Conservation (phyloP, 1,139 yeast species). For the Candida sp. region DNA sequence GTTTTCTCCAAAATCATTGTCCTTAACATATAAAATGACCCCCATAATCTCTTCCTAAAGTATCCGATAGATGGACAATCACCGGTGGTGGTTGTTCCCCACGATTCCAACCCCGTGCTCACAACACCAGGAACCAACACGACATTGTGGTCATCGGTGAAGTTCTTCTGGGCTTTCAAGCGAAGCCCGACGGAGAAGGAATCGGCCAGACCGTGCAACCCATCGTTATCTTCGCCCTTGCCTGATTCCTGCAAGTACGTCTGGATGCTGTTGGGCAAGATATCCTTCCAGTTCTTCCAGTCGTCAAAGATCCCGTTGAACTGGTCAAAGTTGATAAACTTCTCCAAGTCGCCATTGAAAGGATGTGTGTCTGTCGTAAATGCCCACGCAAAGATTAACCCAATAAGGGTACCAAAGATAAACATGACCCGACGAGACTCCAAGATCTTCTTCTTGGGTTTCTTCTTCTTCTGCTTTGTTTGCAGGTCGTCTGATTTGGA, state of each 20-base stretch:
- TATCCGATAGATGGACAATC: conserved; percentile 82
- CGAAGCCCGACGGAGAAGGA: conserved; percentile 88
- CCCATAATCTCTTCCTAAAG: conserved; percentile 94
- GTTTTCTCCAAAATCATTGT: conserved; percentile 91
- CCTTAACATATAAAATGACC: conserved; percentile 92
- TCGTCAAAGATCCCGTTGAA: conserved; percentile 51
- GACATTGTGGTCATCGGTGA: conserved; percentile 71
- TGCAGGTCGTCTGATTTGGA: background rate
- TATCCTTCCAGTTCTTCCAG: conserved; percentile 60
- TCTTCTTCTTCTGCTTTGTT: background rate
- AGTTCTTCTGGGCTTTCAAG: conserved; percentile 54
- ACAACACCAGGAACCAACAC: conserved; percentile 96
- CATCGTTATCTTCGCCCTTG: conserved; percentile 38
- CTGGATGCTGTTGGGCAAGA: conserved; percentile 68
- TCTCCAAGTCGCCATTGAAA: conserved; percentile 51
- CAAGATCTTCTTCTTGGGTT: conserved; percentile 25
- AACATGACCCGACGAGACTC: conserved; percentile 54
- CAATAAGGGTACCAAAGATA: conserved; percentile 67
- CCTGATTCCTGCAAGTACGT: conserved; percentile 55
- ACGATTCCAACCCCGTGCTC: conserved; percentile 92
- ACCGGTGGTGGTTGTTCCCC: conserved; percentile 72
- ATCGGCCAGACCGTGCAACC: conserved; percentile 65
- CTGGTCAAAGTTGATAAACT: conserved; percentile 59
- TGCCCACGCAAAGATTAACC: conserved; percentile 67
- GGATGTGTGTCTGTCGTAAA: conserved; percentile 55